Conservation (phyloP, 352 stramenopile species). For the Phytophthora fragariae region DNA sequence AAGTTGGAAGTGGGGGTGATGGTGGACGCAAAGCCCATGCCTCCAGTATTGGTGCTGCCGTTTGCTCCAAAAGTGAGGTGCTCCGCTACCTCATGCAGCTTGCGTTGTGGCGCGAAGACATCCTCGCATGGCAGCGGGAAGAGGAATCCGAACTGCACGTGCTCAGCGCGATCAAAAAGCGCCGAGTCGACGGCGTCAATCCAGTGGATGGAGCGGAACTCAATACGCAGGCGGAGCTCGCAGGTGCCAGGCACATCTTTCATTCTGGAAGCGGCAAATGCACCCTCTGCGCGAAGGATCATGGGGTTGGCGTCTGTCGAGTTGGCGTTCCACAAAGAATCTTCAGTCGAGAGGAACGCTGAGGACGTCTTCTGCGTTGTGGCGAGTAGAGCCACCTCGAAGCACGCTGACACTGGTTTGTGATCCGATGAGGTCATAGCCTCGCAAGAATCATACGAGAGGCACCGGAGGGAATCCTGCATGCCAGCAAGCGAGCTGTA, state of each 20-base stretch:
- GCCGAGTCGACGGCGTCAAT: constrained; percentile 66
- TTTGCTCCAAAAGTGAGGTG: constrained; percentile 68
- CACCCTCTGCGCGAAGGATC: constrained; percentile 39
- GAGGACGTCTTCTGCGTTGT: constrained; percentile 6
- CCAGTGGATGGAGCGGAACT: constrained; percentile 80
- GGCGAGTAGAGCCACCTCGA: constrained; percentile 50
- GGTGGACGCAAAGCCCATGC: constrained; percentile 52
- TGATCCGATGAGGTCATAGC: constrained; percentile 81
- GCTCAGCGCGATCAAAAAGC: constrained; percentile 69
- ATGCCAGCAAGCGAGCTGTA: constrained; percentile 75
- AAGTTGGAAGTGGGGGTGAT: constrained; percentile 77
- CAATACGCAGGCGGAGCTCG: constrained; percentile 67
- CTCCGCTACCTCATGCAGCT: constrained; percentile 79
- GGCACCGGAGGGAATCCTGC: constrained; percentile 59
- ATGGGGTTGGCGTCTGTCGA: constrained; percentile 54
- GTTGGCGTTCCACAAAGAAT: constrained; percentile 51
- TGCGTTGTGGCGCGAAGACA: constrained; percentile 79
- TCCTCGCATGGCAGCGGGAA: constrained; percentile 87
- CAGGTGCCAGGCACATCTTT: constrained; percentile 68
- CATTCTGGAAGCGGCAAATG: constrained; percentile 50
- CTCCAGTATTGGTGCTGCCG: constrained; percentile 24
- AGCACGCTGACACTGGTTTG: constrained; percentile 80
- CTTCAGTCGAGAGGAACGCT: constrained; percentile 26
- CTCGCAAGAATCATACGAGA: constrained; percentile 86
- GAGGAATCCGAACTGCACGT: constrained; percentile 76